Base-by-base conservation (phyloP, 352 stramenopile genomes). In the Globisporangium echinulatum region DNA sequence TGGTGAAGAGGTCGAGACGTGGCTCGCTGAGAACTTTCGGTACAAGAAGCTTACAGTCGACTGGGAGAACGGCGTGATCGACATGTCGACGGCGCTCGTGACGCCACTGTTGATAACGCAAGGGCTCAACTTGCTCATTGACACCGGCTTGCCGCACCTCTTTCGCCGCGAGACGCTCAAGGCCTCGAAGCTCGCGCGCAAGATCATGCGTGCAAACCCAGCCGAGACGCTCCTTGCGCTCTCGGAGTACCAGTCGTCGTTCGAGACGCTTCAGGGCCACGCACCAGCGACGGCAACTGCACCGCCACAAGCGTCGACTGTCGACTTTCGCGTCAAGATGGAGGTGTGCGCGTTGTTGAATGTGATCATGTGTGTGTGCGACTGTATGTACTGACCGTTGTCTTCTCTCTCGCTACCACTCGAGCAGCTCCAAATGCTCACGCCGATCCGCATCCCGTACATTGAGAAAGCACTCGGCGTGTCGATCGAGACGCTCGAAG, bases 1-100 rank as follows among this genome's bases (percentile, higher is more conserved):
- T 43, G 87, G 87, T 0, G 70, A 87, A 44, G 58, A 84, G 39
- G 81, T 96, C 25, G 84, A 96, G 58, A 80, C 77, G 10, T 94
- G 83, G 83, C 70, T 94, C 14, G 74, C 79, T 2, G 67, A 77
- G 42, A 90, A 91, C 58, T 77, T 94, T 52, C 80, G 85, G 50
- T 89, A 88, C 70, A 90, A 80, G 44, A 87, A 90, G 47, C 73
- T 94, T 36, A 88, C 81, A 4, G 83, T 92, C 3, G 74, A 82
- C 47, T 96, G 87, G 87, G 79, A 88, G 60, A 89, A 82, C 51
- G 83, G 86, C 3, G 69, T 91, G 38, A 94, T 96, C 64, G 83
- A 92, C 54, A 93, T 96, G 82, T 91, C 82, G 7, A 94, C 86
- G 1, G 87, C 87, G 5, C 75, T 96, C 19, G 85, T 94, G 38